These are phyloP conservation scores for Aspergillus fructus DNA, from an alignment of 2,329 filamentous ascomycete genomes.

Conservation along the genomic window DNA sequence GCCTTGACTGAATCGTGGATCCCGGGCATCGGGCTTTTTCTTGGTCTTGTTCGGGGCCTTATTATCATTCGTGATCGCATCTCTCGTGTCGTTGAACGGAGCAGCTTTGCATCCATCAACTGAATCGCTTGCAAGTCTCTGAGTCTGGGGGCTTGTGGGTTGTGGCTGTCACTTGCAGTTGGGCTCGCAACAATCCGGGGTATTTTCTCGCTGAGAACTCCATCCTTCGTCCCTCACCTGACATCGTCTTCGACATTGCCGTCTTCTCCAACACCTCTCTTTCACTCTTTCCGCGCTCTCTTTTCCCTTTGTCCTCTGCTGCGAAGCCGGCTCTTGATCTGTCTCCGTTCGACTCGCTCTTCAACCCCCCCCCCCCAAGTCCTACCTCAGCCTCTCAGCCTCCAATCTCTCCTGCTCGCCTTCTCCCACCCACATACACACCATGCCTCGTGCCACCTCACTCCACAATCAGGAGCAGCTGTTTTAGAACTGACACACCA, in stretches of 20 bases:
- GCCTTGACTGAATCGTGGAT: not conserved
- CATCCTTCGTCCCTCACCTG: not conserved
- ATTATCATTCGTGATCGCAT: slow-evolving; percentile 4
- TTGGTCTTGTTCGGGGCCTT: not conserved
- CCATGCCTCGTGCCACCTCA: slow-evolving; percentile 8
- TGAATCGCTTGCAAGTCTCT: not conserved
- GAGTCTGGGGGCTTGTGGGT: not conserved
- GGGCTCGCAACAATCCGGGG: not conserved
- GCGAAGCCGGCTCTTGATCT: not conserved
- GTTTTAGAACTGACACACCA: slow-evolving; percentile 18
- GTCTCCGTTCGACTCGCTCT: not conserved
- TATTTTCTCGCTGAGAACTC: slow-evolving; percentile 2
- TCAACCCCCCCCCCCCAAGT: slow-evolving; percentile 13
- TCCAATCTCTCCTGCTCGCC: not conserved
- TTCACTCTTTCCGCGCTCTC: not conserved
- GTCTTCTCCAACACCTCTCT: not conserved
- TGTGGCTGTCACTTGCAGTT: not conserved
- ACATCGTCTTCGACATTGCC: not conserved
- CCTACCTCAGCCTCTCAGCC: slow-evolving; percentile 1
- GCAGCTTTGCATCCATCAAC: not conserved
- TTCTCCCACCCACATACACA: slow-evolving; percentile 9
- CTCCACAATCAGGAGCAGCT: slow-evolving; percentile 1
- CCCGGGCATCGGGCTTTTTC: not conserved
- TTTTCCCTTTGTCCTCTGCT: not conserved
- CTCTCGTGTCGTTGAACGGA: not conserved